Evolutionary conservation across 2,329 filamentous ascomycete genomes (phyloP), one percentile per base, ranked within the genome.

Genomic region (Byssothecium circinans): DNA sequence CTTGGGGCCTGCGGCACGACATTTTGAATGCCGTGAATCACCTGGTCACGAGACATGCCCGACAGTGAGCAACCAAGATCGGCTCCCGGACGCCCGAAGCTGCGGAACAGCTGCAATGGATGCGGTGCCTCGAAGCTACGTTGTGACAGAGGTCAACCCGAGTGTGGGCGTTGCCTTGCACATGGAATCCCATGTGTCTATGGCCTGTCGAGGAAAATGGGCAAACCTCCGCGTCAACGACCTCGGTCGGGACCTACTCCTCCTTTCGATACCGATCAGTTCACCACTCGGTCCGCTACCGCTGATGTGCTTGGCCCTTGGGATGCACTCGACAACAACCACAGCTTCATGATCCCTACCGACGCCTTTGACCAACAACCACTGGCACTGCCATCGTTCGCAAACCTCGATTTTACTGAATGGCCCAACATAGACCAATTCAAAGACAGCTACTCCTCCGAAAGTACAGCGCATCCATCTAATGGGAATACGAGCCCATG

Each of bases 51-150:
- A 12, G 35, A 8, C 35, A 19, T 37, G 35, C 15, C 35, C 35
- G 19, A 37, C 38, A 15, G 25, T 27, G 25, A 27, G 25, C 19
- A 41, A 14, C 25, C 10, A 8, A 19, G 12, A 41, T 22, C 12
- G 18, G 18, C 5, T 12, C 38, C 38, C 23, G 12, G 38, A 18
- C 38, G n/a, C 19, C 54, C 46, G n/a, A 67, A 64, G 43, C 49
- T 67, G 23, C 61, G 64, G 45, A 58, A 57, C 17, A 60, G 56
- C 51, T 67, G 63, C 41, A 53, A 68, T 49, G 46, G 30, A 18
- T 68, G 65, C 40, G 64, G 62, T 35, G 40, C 38, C n/a, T 55
- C 62, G 30, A 68, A 68, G 38, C 53, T 67, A 34, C 67, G 57
- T 50, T 67, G 65, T 41, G 60, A 67, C 52, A 59, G 60, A 39